Evolutionary conservation across 805 yeast species (phyloP), one percentile per base, ranked within the genome.

Genomic region (Ogataea corticis): DNA sequence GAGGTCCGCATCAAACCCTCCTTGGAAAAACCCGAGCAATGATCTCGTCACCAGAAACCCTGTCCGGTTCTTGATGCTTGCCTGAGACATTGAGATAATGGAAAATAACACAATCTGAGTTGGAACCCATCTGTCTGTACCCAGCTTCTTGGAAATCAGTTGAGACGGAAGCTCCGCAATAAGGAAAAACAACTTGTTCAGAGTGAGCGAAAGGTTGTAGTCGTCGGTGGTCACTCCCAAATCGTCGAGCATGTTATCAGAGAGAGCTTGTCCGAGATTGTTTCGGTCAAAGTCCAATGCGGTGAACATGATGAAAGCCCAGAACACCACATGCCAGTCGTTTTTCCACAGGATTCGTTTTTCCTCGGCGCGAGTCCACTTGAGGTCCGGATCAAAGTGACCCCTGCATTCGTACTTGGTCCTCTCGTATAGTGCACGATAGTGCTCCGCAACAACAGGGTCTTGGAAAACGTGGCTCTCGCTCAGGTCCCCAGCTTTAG

Each of bases 201-300:
- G 49, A 69, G 82, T 77, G 44, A 68, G 72, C 12, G 84, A 86
- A 34, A 70, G 52, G 58, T 82, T 82, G 57, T 72, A 79, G 71
- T 46, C 69, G 70, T 55, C 72, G 66, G 43, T 55, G 53, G 48
- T 44, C 42, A 72, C 62, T 7, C 61, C 58, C 47, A 72, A 54
- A 47, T 72, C 76, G 13, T 61, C 58, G 52, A 69, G 72, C 39
- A 72, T 54, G 15, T 72, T 73, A 40, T 73, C 76, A 33, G 71
- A 58, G 46, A 73, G 59, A 4, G 76, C 76, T 45, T 69, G 62
- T 10, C 75, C 73, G 45, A 72, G 65, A 47, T 70, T 72, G 48
- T 70, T 70, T 41, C 77, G 52, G 52, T 72, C 76, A 48, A 72
- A 56, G 49, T 70, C 71, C 45, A 69, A 68, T 38, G 71, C 61